Base-by-base conservation (phyloP, 345 rosid species). In the Toxicodendron radicans region DNA sequence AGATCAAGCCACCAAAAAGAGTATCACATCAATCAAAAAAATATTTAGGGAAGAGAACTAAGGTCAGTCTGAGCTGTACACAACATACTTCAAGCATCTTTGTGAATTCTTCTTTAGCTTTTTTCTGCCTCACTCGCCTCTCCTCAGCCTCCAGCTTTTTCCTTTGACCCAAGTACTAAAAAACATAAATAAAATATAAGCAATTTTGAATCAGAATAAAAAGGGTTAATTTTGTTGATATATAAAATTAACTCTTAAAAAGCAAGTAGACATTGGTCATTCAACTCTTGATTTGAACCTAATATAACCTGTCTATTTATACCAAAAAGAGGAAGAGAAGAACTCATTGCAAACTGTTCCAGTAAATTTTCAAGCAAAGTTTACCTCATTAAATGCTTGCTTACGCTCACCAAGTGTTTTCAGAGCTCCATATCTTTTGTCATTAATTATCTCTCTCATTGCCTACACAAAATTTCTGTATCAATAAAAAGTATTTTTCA, bases 381-480 rank as follows among this genome's bases (percentile, higher is more conserved):
- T 76, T 86, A 94, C 98, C 97, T 95, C 99, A 59, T 95, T 91
- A 85, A 95, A 95, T 78, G 99, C 97, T 84, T 95, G 99, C 86
- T 95, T 95, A 75, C 97, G 86, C 87, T 95, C 99, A 30, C 99
- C 99, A 58, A 89, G 91, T 14, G 98, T 95, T 86, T 84, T 93
- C 68, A 95, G 74, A 60, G 97, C 97, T 84, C 90, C 89, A 79
- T 91, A 95, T 85, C 97, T 85, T 83, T 84, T 86, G 87, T 95
- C 99, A 67, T 86, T 90, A 75, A 88, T 79, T 74, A 95, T 91
- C 83, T 89, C 99, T 84, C 87, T 88, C 88, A 87, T 91, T 66
- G 98, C 61, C 98, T 94, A 61, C 27, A 82, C 53, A 57, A 79
- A 38, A 70, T 73, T 70, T 69, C 32, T 79, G 68, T 74, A 68